Conservation (phyloP, 2,329 filamentous ascomycete species). For the Penicillium expansum region DNA sequence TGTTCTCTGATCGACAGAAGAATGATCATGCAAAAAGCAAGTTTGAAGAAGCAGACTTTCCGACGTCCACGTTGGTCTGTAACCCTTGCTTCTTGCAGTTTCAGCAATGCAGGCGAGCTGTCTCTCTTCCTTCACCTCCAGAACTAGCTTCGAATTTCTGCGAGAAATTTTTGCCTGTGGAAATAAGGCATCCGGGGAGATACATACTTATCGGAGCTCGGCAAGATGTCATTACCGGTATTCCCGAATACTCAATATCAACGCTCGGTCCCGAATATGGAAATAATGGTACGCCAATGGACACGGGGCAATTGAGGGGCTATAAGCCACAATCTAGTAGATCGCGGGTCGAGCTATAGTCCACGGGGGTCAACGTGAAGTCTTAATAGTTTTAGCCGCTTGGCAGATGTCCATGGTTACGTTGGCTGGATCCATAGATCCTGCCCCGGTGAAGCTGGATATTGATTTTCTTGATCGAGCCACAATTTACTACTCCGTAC, state of each 20-base stretch:
- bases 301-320: slow-evolving; percentile 2
- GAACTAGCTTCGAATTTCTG: not conserved
- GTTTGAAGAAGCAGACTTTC: not conserved
- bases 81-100: slow-evolving; percentile 9
- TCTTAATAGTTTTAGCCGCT: slow-evolving; percentile 6
- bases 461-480: not conserved
- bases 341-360: slow-evolving; percentile 6
- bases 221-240: not conserved
- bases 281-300: slow-evolving; percentile 3
- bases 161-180: not conserved
- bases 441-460: not conserved
- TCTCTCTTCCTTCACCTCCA: slow-evolving; percentile 1
- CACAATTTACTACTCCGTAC: not conserved
- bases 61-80: slow-evolving; percentile 7
- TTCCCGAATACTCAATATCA: not conserved
- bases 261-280: slow-evolving; percentile 2
- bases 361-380: not conserved
- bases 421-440: not conserved
- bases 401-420: slow-evolving; percentile 1
- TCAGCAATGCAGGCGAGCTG: not conserved
- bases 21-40: slow-evolving; percentile 1
- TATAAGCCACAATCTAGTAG: slow-evolving; percentile 9
- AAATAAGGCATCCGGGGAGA: not conserved
- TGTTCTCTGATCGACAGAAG: slow-evolving; percentile 1
- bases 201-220: not conserved